Evolutionary conservation across 495 filamentous ascomycete species (phyloP).

Genomic region (Neurospora sp.): DNA sequence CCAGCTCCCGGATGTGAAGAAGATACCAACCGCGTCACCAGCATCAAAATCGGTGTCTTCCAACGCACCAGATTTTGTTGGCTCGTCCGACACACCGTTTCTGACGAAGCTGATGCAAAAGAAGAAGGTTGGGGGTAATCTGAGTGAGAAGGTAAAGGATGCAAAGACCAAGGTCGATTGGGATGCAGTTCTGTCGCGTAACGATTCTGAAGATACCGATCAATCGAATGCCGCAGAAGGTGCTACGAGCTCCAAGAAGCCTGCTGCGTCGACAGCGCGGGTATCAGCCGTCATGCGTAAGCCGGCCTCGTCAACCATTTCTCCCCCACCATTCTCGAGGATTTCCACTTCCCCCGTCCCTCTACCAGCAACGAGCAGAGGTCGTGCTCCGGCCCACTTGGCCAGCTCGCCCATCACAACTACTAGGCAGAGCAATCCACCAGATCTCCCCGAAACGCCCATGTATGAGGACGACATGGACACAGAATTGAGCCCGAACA

Average conservation of each 20-base stretch:
- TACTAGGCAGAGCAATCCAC: conserved; percentile 4
- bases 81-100: conserved; percentile 63
- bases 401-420: neutral
- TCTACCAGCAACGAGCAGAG: conserved; percentile 48
- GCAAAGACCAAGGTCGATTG: conserved; percentile 47
- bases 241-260: conserved; percentile 11
- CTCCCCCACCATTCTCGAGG: conserved; percentile 30
- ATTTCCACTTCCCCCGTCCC: conserved; percentile 22
- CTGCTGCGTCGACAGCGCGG: conserved; percentile 18
- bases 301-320: conserved; percentile 48
- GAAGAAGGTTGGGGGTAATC: conserved; percentile 52
- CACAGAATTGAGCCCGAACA: conserved; percentile 67
- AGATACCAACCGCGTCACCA: conserved; percentile 24
- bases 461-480: conserved; percentile 43
- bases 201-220: conserved; percentile 41
- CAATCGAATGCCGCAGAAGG: conserved; percentile 10
- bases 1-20: conserved; percentile 32
- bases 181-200: conserved; percentile 38
- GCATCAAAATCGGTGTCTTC: neutral
- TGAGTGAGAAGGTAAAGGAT: conserved; percentile 48
- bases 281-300: conserved; percentile 38
- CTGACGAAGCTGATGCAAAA: conserved; percentile 61
- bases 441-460: conserved; percentile 28
- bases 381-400: conserved; percentile 19
- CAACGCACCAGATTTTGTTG: conserved; percentile 33